These are phyloP conservation scores for Begonia peltatifolia DNA, from an alignment of 306 rosid genomes.

Conservation along the genomic window DNA sequence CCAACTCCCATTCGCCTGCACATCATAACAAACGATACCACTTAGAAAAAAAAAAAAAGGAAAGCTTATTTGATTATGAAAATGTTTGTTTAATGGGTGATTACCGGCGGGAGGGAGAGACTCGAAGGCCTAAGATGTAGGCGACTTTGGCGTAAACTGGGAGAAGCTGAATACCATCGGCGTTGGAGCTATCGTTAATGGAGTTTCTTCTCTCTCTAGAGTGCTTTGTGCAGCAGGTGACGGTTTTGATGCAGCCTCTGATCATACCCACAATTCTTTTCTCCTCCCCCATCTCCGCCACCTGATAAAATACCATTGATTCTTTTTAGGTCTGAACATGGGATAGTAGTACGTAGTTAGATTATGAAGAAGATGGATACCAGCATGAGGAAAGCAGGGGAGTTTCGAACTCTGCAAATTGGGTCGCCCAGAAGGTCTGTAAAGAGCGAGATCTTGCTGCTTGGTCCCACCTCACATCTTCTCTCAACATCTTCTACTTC, in stretches of 20 bases:
- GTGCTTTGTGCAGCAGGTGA: slow-evolving; percentile 44
- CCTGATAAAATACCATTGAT: slow-evolving; percentile 17
- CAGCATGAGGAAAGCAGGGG: slow-evolving; percentile 79
- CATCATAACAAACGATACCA: neutral
- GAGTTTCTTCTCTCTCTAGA: slow-evolving; percentile 29
- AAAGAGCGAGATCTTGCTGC: slow-evolving; percentile 47
- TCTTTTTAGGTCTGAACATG: neutral
- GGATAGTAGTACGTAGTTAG: neutral
- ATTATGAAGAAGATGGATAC: slow-evolving; percentile 20
- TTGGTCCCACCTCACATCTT: slow-evolving; percentile 60
- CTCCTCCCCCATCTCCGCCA: slow-evolving; percentile 54
- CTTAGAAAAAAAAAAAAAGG: neutral
- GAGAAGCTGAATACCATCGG: slow-evolving; percentile 14
- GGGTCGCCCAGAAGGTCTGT: slow-evolving; percentile 81
- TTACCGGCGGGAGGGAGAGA: slow-evolving; percentile 63
- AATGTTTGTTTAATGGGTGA: neutral
- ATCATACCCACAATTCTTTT: slow-evolving; percentile 36
- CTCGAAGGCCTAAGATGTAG: slow-evolving; percentile 76
- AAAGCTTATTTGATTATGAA: neutral
- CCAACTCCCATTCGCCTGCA: slow-evolving; percentile 82
- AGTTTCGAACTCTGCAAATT: slow-evolving; percentile 80
- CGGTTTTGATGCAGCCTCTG: slow-evolving; percentile 34
- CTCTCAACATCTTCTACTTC: slow-evolving; percentile 54
- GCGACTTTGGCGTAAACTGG: slow-evolving; percentile 61
- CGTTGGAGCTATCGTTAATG: neutral